Evolutionary conservation across 2,329 filamentous ascomycete species (phyloP).

Genomic region (Zymoseptoria tritici): DNA sequence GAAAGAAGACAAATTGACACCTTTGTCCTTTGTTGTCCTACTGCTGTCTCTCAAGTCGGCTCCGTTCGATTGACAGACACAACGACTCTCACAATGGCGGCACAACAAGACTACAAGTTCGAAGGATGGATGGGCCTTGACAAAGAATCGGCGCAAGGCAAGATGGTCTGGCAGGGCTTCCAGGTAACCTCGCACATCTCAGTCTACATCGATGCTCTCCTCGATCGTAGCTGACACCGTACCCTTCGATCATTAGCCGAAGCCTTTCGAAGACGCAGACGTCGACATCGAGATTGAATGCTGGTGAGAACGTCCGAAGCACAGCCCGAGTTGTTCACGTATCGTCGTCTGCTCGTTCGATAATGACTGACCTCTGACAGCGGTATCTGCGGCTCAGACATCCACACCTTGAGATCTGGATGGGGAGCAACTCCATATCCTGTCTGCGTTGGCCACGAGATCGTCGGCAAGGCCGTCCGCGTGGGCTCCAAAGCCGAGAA

Average conservation of each 20-base stretch:
- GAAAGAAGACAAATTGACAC: neutral
- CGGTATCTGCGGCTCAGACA: slow-evolving; percentile 30
- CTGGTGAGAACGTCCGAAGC: neutral
- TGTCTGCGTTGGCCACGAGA: slow-evolving; percentile 30
- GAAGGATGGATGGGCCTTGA: slow-evolving; percentile 52
- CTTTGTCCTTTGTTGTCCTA: neutral
- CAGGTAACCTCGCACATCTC: neutral
- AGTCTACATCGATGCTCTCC: neutral
- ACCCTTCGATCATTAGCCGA: slow-evolving; percentile 14
- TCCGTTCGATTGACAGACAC: neutral
- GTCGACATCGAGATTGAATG: slow-evolving; percentile 33
- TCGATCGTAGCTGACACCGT: neutral
- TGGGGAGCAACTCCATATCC: slow-evolving; percentile 39
- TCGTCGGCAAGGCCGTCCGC: slow-evolving; percentile 28
- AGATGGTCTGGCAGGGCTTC: slow-evolving; percentile 48
- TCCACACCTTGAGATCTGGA: slow-evolving; percentile 31
- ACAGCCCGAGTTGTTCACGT: neutral
- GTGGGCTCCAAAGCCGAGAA: slow-evolving; percentile 27
- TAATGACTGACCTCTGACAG: slow-evolving; percentile 23
- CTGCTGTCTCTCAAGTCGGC: neutral
- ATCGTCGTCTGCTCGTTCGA: neutral
- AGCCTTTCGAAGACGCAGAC: slow-evolving; percentile 34
- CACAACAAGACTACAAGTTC: slow-evolving; percentile 41
- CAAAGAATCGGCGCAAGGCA: slow-evolving; percentile 43
- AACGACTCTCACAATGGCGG: slow-evolving; percentile 1